phyloP scores from a whole-genome alignment of 495 filamentous ascomycete genomes.

The Aspergillus cristatus region DNA sequence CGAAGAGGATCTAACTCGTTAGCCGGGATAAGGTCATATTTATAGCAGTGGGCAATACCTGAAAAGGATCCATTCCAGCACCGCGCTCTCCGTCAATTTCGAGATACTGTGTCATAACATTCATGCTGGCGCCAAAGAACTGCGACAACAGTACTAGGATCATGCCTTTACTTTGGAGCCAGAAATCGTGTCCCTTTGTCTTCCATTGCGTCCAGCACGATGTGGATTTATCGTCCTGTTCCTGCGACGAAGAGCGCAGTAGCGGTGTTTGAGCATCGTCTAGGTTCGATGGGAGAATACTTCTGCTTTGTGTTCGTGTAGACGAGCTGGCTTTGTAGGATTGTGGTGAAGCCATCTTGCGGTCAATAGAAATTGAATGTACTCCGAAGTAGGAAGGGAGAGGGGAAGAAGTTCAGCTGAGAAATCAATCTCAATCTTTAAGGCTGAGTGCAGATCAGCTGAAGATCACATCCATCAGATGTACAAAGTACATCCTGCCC shows the following conservation, averaged over 20 bases:
- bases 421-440: too few relatives aligned
- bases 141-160: constrained; percentile 67
- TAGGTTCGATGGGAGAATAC: neutral
- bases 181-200: constrained; percentile 17
- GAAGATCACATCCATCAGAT: too few relatives aligned
- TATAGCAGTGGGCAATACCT: constrained; percentile 33
- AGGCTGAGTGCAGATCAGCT: too few relatives aligned
- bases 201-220: constrained; percentile 21
- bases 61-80: constrained; percentile 72
- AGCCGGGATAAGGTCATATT: neutral
- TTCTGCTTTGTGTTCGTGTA: too few relatives aligned
- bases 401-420: too few relatives aligned
- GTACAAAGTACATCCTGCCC: too few relatives aligned
- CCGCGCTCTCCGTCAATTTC: constrained; percentile 58
- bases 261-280: neutral
- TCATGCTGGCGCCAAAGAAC: constrained; percentile 84
- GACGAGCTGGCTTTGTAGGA: too few relatives aligned
- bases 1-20: constrained; percentile 60
- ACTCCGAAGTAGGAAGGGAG: too few relatives aligned
- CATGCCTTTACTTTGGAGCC: constrained; percentile 60
- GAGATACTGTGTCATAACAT: constrained; percentile 68
- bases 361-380: too few relatives aligned
- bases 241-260: neutral
- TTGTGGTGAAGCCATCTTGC: too few relatives aligned
- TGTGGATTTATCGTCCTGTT: neutral